phyloP scores from a whole-genome alignment of 139 green algal species.

The Closterium sp. region DNA sequence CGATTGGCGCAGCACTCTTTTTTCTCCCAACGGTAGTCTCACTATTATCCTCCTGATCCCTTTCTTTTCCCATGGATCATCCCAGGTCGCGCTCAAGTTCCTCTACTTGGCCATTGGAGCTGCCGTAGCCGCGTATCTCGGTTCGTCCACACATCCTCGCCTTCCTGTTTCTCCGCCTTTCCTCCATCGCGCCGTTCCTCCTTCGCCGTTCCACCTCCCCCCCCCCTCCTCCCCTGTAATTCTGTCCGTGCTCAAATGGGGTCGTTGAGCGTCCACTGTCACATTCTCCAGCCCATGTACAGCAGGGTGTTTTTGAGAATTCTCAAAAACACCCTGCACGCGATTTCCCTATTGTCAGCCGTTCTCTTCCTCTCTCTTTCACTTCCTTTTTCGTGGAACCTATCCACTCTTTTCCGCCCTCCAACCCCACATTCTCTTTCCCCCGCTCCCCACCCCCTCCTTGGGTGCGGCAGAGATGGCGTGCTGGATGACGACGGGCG shows the following conservation, averaged over 20 bases:
- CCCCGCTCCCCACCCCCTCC: too few species aligned
- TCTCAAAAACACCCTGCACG: too few species aligned
- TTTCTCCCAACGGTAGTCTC: background rate
- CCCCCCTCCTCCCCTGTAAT: background rate
- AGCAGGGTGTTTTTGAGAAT: too few species aligned
- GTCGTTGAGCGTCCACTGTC: background rate
- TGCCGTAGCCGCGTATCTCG: conserved; percentile 30
- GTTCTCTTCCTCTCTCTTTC: too few species aligned
- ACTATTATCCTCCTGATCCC: background rate
- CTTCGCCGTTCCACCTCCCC: background rate
- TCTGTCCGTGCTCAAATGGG: background rate
- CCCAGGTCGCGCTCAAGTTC: conserved; percentile 39
- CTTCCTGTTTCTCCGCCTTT: conserved; percentile 13
- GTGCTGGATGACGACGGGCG: conserved; percentile 46
- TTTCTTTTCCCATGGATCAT: background rate
- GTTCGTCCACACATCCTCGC: conserved; percentile 9
- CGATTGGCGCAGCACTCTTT: background rate
- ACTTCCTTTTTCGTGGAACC: too few species aligned
- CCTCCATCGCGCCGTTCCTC: background rate
- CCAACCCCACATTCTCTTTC: too few species aligned
- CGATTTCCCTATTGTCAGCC: too few species aligned
- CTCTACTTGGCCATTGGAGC: conserved; percentile 37
- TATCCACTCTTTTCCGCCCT: too few species aligned
- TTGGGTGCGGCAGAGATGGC: conserved; percentile 45
- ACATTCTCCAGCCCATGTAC: too few species aligned